These are phyloP conservation scores for Epichloe scottii DNA, from an alignment of 2,329 filamentous ascomycete genomes.

Conservation along the genomic window DNA sequence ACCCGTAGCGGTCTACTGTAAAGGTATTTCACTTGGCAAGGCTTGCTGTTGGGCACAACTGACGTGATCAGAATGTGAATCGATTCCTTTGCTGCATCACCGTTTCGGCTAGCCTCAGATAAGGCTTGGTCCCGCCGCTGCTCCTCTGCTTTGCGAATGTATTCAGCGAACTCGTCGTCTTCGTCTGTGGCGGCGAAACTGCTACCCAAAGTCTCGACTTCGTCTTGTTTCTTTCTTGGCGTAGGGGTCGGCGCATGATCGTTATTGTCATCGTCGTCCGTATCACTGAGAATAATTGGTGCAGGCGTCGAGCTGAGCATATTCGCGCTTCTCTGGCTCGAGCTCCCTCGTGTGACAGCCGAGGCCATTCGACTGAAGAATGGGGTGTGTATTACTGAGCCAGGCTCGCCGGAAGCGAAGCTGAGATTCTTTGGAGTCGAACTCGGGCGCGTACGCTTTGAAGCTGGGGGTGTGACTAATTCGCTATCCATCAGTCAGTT, in stretches of 20 bases:
- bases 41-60: constrained; percentile 44
- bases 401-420: constrained; percentile 5
- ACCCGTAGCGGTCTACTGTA: constrained; percentile 55
- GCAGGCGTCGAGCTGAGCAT: neutral
- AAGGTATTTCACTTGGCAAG: constrained; percentile 48
- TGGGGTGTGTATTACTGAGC: constrained; percentile 7
- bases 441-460: constrained; percentile 23
- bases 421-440: constrained; percentile 10
- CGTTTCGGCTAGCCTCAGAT: constrained; percentile 7
- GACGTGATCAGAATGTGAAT: constrained; percentile 43
- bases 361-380: constrained; percentile 8
- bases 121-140: constrained; percentile 16
- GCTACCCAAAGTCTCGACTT: constrained; percentile 16
- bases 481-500: constrained; percentile 14
- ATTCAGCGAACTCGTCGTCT: constrained; percentile 33
- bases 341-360: neutral
- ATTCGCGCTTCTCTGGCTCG: neutral
- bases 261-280: constrained; percentile 16
- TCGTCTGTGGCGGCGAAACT: constrained; percentile 14
- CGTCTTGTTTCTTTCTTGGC: constrained; percentile 9
- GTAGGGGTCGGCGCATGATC: neutral
- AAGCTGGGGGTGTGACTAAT: constrained; percentile 24
- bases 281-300: constrained; percentile 20
- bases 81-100: constrained; percentile 11
- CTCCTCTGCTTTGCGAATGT: constrained; percentile 29